Conservation (phyloP, 2,329 filamentous ascomycete genomes). For the Penicillium aurantiogriseum region DNA sequence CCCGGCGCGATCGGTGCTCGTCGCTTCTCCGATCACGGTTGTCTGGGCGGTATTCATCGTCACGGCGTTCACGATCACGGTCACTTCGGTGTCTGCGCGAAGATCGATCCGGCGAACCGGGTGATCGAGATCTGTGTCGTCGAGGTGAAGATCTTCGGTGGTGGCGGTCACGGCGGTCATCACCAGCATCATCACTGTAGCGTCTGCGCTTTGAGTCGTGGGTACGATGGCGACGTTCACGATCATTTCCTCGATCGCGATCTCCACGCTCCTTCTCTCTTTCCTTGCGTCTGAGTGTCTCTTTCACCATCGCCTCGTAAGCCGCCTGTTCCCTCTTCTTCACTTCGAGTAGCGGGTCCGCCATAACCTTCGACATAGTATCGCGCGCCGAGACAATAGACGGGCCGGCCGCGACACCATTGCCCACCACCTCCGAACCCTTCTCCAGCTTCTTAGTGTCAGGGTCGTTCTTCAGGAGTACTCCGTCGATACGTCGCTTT, state of each 20-base stretch:
- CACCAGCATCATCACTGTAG: conserved; percentile 26
- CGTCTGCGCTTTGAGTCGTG: conserved; percentile 25
- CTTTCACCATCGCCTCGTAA: conserved; percentile 59
- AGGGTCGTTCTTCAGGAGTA: conserved; percentile 68
- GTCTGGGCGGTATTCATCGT: conserved; percentile 4
- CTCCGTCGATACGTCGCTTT: conserved; percentile 83
- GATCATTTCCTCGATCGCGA: conserved; percentile 19
- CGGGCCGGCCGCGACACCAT: conserved; percentile 21
- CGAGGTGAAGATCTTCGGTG: conserved; percentile 24
- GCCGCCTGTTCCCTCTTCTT: conserved; percentile 86
- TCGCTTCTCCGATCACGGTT: conserved; percentile 16
- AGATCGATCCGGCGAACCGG: conserved; percentile 23
- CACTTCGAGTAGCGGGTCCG: conserved; percentile 89
- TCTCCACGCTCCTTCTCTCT: conserved; percentile 25
- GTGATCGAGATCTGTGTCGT: conserved; percentile 27
- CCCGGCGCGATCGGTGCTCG: conserved; percentile 11
- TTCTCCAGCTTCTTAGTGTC: conserved; percentile 82
- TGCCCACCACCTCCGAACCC: conserved; percentile 43
- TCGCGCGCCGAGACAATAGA: conserved; percentile 74
- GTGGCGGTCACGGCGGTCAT: conserved; percentile 22
- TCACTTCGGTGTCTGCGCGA: conserved; percentile 27
- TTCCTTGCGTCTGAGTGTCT: conserved; percentile 38
- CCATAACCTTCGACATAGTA: conserved; percentile 78
- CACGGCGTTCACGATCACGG: conserved; percentile 21
- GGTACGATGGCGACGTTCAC: conserved; percentile 22